A percentile compares a stretch with the other conserved stretches of the same genome.
Evolutionary conservation across 495 filamentous ascomycete genomes (phyloP).

Genomic region (Penicillium salamii): DNA sequence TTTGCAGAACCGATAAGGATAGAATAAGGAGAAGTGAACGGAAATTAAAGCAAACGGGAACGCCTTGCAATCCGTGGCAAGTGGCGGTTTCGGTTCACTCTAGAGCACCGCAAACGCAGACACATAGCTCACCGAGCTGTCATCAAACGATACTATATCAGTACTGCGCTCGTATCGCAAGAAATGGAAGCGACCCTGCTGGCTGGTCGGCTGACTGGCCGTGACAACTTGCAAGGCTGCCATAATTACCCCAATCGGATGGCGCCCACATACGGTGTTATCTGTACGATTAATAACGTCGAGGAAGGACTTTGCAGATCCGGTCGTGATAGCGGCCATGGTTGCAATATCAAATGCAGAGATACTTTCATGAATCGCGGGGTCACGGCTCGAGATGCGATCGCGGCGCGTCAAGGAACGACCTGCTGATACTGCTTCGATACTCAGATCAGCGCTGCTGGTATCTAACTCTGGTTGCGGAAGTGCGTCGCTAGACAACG

Average conservation of each 20-base stretch:
- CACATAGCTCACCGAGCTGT: slow-evolving; percentile 95
- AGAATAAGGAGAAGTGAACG: neutral
- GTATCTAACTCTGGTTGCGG: slow-evolving; percentile 37
- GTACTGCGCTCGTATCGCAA: slow-evolving; percentile 89
- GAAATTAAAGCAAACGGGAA: neutral
- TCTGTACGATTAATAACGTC: slow-evolving; percentile 65
- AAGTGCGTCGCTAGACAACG: slow-evolving; percentile 38
- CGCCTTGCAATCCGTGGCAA: neutral
- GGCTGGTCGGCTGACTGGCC: slow-evolving; percentile 21
- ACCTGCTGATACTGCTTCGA: slow-evolving; percentile 34
- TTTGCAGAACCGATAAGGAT: too few species aligned
- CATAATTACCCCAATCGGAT: slow-evolving; percentile 95
- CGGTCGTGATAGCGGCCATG: slow-evolving; percentile 79
- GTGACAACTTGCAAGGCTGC: slow-evolving; percentile 69
- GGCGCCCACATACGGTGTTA: slow-evolving; percentile 93
- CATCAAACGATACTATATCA: slow-evolving; percentile 62
- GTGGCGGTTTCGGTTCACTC: neutral
- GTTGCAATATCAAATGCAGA: slow-evolving; percentile 72
- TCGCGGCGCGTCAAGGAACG: slow-evolving; percentile 38
- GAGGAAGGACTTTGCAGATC: slow-evolving; percentile 66
- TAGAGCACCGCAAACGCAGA: slow-evolving; percentile 43
- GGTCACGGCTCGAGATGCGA: slow-evolving; percentile 35
- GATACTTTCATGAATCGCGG: slow-evolving; percentile 83
- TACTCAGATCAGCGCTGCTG: slow-evolving; percentile 21
- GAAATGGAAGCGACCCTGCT: slow-evolving; percentile 71